Evolutionary conservation across 306 rosid species (phyloP).

Genomic region (Cucumis cinereus): DNA sequence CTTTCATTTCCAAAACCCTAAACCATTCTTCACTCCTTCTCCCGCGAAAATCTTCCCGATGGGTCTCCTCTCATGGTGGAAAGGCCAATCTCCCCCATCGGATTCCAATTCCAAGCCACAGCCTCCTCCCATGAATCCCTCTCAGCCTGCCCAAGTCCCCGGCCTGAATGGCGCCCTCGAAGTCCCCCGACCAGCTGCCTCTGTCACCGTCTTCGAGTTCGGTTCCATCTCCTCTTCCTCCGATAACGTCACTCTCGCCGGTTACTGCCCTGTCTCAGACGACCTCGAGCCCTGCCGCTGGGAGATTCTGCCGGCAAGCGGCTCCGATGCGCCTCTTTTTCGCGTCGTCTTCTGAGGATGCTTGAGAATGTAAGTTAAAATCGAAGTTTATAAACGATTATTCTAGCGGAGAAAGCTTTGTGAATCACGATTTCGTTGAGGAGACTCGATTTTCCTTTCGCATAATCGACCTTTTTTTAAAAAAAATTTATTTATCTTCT

Average conservation of each 20-base stretch:
- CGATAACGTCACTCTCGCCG: constrained; percentile 82
- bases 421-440: not conserved
- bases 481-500: no score
- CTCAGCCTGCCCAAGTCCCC: constrained; percentile 24
- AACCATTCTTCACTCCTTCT: not conserved
- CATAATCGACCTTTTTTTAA: not conserved
- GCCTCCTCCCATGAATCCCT: not conserved
- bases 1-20: not conserved
- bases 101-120: constrained; percentile 17
- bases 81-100: constrained; percentile 22
- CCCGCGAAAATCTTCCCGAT: constrained; percentile 15
- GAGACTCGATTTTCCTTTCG: not conserved
- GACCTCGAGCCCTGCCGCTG: constrained; percentile 98
- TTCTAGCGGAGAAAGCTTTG: not conserved
- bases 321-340: constrained; percentile 77
- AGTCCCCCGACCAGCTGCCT: constrained; percentile 44
- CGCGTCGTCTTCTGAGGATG: constrained; percentile 54
- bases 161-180: constrained; percentile 84
- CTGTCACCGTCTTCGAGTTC: constrained; percentile 63
- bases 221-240: constrained; percentile 60
- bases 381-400: not conserved
- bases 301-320: constrained; percentile 73
- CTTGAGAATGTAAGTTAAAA: not conserved
- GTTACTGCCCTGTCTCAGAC: constrained; percentile 88
- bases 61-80: constrained; percentile 83